phyloP scores from a whole-genome alignment of 2,329 filamentous ascomycete genomes.

The Chaetomium strumarium region DNA sequence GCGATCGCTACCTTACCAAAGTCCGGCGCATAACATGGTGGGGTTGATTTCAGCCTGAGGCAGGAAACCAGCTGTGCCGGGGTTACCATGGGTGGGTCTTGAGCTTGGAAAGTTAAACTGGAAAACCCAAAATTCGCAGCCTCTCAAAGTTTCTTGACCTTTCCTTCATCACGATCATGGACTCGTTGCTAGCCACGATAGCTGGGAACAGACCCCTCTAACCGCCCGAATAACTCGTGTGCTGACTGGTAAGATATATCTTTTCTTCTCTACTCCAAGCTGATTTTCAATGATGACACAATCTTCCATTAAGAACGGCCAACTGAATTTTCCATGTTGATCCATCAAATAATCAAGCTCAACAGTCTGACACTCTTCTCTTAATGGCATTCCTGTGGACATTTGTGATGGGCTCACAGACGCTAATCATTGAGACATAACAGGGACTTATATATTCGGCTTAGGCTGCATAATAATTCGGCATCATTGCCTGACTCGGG shows the following conservation, averaged over 20 bases:
- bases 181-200: not conserved
- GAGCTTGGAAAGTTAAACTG: too few relatives aligned
- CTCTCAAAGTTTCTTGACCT: not conserved
- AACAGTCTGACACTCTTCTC: conserved; percentile 49
- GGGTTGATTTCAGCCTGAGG: conserved; percentile 22
- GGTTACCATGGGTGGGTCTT: not conserved
- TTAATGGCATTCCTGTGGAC: not conserved
- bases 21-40: conserved; percentile 11
- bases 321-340: conserved; percentile 57
- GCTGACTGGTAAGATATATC: conserved; percentile 1
- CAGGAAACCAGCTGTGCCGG: not conserved
- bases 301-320: conserved; percentile 61
- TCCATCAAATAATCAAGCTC: conserved; percentile 54
- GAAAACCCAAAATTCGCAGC: not conserved
- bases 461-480: too few relatives aligned
- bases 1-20: conserved; percentile 15
- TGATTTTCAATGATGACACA: conserved; percentile 46
- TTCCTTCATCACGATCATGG: not conserved
- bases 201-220: not conserved
- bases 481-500: too few relatives aligned
- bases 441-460: too few relatives aligned
- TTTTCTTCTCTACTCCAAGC: conserved; percentile 10
- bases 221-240: not conserved
- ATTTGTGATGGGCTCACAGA: too few relatives aligned
- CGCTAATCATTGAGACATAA: too few relatives aligned